Conservation (phyloP, 768 basidiomycete genomes). For the Hericium alpestre region DNA sequence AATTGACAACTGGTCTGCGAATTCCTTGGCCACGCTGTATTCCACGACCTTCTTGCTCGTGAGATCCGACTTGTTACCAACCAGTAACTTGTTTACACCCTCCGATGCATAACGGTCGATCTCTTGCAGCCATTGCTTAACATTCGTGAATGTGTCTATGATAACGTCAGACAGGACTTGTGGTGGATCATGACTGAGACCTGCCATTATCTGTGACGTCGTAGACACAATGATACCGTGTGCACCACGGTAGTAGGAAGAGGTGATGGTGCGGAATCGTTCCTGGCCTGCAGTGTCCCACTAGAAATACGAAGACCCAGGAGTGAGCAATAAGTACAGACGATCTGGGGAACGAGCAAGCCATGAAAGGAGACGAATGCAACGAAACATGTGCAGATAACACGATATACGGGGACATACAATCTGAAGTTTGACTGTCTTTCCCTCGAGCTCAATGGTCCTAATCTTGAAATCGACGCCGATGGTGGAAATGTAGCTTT, state of each 20-base stretch:
- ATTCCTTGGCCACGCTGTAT: conserved; percentile 85
- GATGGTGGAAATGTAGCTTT: conserved; percentile 95
- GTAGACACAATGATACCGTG: conserved; percentile 98
- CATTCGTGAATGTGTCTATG: conserved; percentile 85
- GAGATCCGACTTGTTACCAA: conserved; percentile 98
- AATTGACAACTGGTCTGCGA: conserved; percentile 88
- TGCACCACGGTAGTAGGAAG: conserved; percentile 98
- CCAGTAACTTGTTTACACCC: conserved; percentile 95
- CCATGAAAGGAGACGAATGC: not conserved
- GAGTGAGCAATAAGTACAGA: conserved; percentile 8
- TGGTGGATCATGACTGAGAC: conserved; percentile 6
- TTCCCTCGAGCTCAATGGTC: conserved; percentile 96
- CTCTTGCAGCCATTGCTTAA: conserved; percentile 92
- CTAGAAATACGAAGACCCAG: conserved; percentile 30
- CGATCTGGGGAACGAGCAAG: not conserved
- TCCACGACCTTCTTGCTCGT: conserved; percentile 94
- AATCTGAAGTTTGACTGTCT: conserved; percentile 97
- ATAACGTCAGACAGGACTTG: too few relatives aligned
- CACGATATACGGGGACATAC: conserved; percentile 37
- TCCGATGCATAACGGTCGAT: conserved; percentile 95
- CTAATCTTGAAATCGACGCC: conserved; percentile 99
- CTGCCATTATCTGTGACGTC: conserved; percentile 90
- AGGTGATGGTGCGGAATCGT: conserved; percentile 96
- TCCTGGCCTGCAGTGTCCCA: conserved; percentile 99
- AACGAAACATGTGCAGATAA: not conserved